phyloP scores from a whole-genome alignment of 1,284 basidiomycete genomes.

The Meripilus lineatus region DNA sequence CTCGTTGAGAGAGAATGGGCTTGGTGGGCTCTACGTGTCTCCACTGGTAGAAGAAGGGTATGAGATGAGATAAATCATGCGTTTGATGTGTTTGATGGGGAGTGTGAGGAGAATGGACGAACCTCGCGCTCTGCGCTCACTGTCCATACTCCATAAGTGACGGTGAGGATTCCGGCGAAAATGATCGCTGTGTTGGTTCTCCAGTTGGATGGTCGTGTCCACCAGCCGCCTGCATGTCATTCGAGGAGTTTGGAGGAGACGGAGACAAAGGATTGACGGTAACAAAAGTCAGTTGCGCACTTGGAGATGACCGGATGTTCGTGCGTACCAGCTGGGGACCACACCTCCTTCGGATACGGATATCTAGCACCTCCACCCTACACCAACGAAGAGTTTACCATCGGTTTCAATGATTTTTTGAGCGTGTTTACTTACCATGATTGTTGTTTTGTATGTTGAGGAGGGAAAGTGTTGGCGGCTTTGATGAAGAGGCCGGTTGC shows the following conservation, averaged over 20 bases:
- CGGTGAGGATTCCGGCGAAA: constrained; percentile 50
- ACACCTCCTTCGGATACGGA: constrained; percentile 67
- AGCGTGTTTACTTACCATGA: constrained; percentile 17
- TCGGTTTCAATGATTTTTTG: background rate
- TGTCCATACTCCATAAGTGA: constrained; percentile 56
- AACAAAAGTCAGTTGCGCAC: background rate
- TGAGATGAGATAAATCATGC: background rate
- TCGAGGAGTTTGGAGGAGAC: constrained; percentile 1
- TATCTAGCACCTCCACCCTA: constrained; percentile 66
- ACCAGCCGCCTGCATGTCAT: constrained; percentile 58
- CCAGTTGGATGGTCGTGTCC: constrained; percentile 70
- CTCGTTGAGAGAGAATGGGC: constrained; percentile 62
- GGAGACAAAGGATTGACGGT: background rate
- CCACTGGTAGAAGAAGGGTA: constrained; percentile 13
- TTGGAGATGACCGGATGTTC: constrained; percentile 6
- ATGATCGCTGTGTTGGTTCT: constrained; percentile 60
- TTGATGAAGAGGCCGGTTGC: constrained; percentile 10
- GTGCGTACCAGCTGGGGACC: constrained; percentile 59
- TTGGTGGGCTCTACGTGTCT: constrained; percentile 40
- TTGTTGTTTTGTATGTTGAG: constrained; percentile 13
- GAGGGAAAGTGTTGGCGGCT: constrained; percentile 3
- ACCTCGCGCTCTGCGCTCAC: constrained; percentile 66
- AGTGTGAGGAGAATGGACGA: constrained; percentile 14
- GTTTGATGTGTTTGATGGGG: too few relatives aligned
- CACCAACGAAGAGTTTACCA: background rate